These are phyloP conservation scores for Pharus latifolius DNA, from an alignment of 176 grass and related monocot species.

Conservation along the genomic window DNA sequence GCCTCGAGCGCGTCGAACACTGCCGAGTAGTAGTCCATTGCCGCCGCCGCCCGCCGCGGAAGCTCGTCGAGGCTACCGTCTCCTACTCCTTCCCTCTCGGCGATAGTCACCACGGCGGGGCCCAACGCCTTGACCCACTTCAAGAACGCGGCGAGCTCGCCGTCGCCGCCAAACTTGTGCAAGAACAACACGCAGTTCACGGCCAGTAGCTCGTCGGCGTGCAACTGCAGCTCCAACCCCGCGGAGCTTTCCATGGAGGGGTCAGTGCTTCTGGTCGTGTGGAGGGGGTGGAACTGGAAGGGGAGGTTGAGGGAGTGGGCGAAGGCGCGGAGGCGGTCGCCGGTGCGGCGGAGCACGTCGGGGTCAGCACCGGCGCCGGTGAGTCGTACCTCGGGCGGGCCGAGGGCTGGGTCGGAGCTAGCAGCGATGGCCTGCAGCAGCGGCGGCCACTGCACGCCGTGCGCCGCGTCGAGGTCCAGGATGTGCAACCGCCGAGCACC, in stretches of 20 bases:
- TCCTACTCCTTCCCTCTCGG: constrained; percentile 41
- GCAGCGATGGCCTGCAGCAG: constrained; percentile 78
- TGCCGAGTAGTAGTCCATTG: constrained; percentile 65
- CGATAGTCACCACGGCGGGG: constrained; percentile 69
- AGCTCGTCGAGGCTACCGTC: background rate
- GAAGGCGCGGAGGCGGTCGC: constrained; percentile 75
- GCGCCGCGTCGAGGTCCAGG: constrained; percentile 69
- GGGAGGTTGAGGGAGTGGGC: constrained; percentile 56
- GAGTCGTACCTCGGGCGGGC: constrained; percentile 64
- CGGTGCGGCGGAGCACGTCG: constrained; percentile 69
- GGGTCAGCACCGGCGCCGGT: constrained; percentile 62
- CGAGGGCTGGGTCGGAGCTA: constrained; percentile 22
- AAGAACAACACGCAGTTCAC: constrained; percentile 73
- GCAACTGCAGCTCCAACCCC: constrained; percentile 32
- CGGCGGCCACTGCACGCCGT: constrained; percentile 88
- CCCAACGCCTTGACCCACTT: constrained; percentile 38
- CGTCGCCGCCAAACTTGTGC: constrained; percentile 34
- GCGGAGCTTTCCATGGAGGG: background rate
- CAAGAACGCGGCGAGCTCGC: constrained; percentile 32
- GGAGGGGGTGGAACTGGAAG: constrained; percentile 80
- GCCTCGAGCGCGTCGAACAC: constrained; percentile 88
- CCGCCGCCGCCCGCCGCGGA: constrained; percentile 21
- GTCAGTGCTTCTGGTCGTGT: constrained; percentile 20
- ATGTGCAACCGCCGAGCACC: constrained; percentile 59
- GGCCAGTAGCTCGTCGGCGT: constrained; percentile 52